Percentiles rank a stretch among this genome's conserved stretches.
Conservation (phyloP, 345 rosid genomes). For the Tarenaya hassleriana region DNA sequence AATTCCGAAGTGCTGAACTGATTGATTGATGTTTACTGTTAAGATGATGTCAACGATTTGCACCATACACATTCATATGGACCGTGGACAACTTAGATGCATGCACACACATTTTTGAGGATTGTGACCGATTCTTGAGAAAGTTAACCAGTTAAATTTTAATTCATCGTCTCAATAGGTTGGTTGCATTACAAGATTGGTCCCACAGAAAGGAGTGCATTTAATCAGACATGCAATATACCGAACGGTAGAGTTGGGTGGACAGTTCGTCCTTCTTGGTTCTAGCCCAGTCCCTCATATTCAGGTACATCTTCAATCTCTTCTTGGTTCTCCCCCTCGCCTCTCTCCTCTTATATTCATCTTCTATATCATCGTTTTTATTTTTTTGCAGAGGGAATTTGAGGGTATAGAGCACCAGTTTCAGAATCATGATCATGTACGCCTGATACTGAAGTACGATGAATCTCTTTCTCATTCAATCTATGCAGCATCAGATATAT, state of each 20-base stretch:
- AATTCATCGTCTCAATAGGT: conserved; percentile 36
- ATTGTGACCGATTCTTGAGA: conserved; percentile 8
- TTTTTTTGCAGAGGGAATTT: conserved; percentile 60
- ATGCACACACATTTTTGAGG: not conserved
- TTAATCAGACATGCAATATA: conserved; percentile 93
- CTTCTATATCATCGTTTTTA: not conserved
- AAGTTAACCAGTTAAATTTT: conserved; percentile 4
- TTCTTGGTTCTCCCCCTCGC: not conserved
- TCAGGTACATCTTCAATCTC: conserved; percentile 48
- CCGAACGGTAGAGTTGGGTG: conserved; percentile 86
- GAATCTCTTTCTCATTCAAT: conserved; percentile 83
- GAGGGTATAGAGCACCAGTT: conserved; percentile 77
- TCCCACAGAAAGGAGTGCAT: conserved; percentile 95
- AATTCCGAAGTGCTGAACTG: not conserved
- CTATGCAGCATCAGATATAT: conserved; percentile 84
- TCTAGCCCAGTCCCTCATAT: conserved; percentile 92
- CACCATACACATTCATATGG: not conserved
- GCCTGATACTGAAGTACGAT: conserved; percentile 76
- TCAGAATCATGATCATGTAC: conserved; percentile 54
- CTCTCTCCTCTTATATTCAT: not conserved
- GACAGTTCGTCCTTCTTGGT: conserved; percentile 93
- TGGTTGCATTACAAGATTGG: conserved; percentile 94
- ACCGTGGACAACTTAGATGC: not conserved
- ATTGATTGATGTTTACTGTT: conserved; percentile 6
- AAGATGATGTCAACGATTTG: not conserved